Conservation (phyloP, 345 rosid genomes). For the Moricandia moricandioides region DNA sequence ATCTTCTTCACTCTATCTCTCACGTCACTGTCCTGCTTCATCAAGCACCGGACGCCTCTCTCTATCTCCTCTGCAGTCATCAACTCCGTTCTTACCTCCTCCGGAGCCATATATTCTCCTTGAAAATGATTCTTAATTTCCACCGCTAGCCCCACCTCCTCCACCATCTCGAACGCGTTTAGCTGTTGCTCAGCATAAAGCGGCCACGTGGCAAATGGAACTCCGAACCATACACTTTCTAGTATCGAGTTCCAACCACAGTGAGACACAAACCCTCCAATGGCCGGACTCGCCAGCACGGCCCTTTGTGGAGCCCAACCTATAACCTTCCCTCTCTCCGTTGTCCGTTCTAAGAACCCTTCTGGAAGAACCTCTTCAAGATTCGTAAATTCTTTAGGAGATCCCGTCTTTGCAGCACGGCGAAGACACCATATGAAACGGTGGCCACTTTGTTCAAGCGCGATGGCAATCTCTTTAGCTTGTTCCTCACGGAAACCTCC, state of each 20-base stretch:
- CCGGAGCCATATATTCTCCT: background rate
- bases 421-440: constrained; percentile 57
- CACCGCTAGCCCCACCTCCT: constrained; percentile 44
- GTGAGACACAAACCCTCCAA: constrained; percentile 48
- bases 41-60: constrained; percentile 44
- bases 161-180: constrained; percentile 51
- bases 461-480: constrained; percentile 44
- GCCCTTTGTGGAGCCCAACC: constrained; percentile 57
- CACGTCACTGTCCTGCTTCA: constrained; percentile 35
- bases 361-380: constrained; percentile 33
- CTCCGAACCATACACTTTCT: constrained; percentile 33
- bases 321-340: constrained; percentile 31
- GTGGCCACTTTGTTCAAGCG: constrained; percentile 42
- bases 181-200: constrained; percentile 34
- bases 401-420: background rate
- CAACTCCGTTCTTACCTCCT: background rate
- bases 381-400: constrained; percentile 28
- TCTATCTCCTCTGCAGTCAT: constrained; percentile 42
- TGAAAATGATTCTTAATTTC: constrained; percentile 42
- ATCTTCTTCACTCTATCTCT: constrained; percentile 37
- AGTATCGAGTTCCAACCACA: constrained; percentile 32
- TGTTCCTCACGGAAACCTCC: constrained; percentile 52
- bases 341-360: constrained; percentile 45
- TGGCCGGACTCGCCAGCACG: constrained; percentile 35
- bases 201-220: constrained; percentile 34